These are phyloP conservation scores for Solanum medicagineum DNA, from an alignment of 257 asterid species.

Conservation along the genomic window DNA sequence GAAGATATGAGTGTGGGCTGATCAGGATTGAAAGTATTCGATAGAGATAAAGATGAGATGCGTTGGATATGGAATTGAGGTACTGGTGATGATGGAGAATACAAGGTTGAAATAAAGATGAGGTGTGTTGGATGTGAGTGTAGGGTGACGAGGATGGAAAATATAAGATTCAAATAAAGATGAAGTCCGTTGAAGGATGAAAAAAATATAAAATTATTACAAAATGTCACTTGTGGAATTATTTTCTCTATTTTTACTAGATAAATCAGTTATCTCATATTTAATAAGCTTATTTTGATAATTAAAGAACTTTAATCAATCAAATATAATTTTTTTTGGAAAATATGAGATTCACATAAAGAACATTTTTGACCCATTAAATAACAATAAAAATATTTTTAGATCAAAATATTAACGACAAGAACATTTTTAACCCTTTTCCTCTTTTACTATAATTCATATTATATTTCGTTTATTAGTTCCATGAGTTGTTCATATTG, in stretches of 20 bases:
- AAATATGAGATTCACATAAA: too few relatives aligned
- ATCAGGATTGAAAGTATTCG: too few relatives aligned
- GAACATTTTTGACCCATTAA: too few relatives aligned
- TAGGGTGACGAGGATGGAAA: fast-evolving
- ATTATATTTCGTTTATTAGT: neutral
- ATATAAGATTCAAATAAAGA: neutral
- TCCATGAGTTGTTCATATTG: neutral
- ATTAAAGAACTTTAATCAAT: too few relatives aligned
- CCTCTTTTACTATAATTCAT: too few relatives aligned
- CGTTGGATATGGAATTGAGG: neutral
- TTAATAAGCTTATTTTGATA: neutral
- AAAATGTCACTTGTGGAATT: neutral
- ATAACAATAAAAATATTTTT: too few relatives aligned
- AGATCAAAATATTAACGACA: too few relatives aligned
- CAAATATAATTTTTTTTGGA: too few relatives aligned
- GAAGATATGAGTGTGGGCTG: too few relatives aligned
- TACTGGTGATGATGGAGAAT: fast-evolving
- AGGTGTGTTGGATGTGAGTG: neutral
- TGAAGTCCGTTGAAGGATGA: neutral
- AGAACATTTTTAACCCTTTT: too few relatives aligned
- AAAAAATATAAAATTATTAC: neutral
- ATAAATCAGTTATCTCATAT: neutral
- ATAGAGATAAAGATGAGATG: neutral
- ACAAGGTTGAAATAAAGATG: neutral
- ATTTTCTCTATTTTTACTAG: neutral